Evolutionary conservation across 164 flowering plant species (phyloP).

Genomic region (Buxus sempervirens): DNA sequence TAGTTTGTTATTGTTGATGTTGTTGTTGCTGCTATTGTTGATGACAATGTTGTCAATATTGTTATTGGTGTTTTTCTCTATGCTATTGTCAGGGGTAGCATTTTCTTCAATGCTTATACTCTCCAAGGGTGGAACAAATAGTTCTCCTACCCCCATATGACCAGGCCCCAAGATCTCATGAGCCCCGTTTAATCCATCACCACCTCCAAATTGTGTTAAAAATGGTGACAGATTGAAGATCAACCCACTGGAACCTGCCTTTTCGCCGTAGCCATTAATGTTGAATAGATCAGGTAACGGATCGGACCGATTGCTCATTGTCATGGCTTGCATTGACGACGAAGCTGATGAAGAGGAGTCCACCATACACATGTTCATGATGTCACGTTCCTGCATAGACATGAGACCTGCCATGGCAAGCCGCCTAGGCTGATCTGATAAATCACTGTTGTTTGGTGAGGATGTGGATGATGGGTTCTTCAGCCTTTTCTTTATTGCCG

Average conservation of each 20-base stretch:
- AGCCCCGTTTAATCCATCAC: constrained; percentile 30
- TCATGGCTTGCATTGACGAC: constrained; percentile 31
- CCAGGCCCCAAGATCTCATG: constrained; percentile 17
- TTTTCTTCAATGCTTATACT: constrained; percentile 36
- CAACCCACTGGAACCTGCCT: constrained; percentile 15
- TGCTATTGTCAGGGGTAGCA: constrained; percentile 10
- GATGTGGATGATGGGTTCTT: constrained; percentile 31
- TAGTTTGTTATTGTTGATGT: constrained; percentile 23
- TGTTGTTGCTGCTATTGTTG: constrained; percentile 13
- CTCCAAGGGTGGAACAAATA: constrained; percentile 53
- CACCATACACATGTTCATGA: constrained; percentile 41
- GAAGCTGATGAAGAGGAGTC: constrained; percentile 35
- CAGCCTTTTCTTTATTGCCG: constrained; percentile 69
- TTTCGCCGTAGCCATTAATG: constrained; percentile 11
- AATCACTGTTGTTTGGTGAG: constrained; percentile 54
- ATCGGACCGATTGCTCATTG: constrained; percentile 23
- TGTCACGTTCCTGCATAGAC: constrained; percentile 38
- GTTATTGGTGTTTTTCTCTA: constrained; percentile 8
- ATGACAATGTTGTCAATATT: constrained; percentile 19
- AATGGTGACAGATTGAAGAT: constrained; percentile 29
- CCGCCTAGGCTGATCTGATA: constrained; percentile 34
- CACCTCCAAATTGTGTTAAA: constrained; percentile 24
- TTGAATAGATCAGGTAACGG: constrained; percentile 32
- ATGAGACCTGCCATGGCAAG: constrained; percentile 23
- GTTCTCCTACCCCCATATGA: constrained; percentile 31